Evolutionary conservation across 306 rosid genomes (phyloP).

Genomic region (Adenanthera pavonina): DNA sequence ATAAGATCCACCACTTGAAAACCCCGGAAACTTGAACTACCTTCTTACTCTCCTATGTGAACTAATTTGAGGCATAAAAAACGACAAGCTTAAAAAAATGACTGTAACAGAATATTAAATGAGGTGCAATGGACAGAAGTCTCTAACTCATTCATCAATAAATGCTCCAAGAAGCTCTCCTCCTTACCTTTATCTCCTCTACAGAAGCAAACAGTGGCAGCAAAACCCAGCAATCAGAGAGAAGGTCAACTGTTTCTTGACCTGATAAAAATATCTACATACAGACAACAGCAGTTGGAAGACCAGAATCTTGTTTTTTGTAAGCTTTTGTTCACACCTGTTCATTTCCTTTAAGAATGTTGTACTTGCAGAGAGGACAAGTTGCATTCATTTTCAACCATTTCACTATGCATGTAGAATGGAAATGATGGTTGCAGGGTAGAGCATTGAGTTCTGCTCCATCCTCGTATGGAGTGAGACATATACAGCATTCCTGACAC

Average conservation of each 20-base stretch:
- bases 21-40: conserved; percentile 9
- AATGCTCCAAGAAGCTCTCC: conserved; percentile 39
- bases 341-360: conserved; percentile 84
- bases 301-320: conserved; percentile 17
- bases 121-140: conserved; percentile 30
- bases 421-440: conserved; percentile 98
- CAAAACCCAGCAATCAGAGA: conserved; percentile 39
- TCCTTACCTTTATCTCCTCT: conserved; percentile 48
- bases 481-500: conserved; percentile 94
- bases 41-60: conserved; percentile 2
- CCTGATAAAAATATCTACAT: conserved; percentile 49
- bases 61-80: neutral
- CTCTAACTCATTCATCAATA: conserved; percentile 41
- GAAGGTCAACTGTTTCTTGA: conserved; percentile 45
- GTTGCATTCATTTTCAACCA: conserved; percentile 99
- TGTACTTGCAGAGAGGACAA: conserved; percentile 97
- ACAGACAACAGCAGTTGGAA: conserved; percentile 35
- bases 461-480: conserved; percentile 85
- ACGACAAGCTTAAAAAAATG: conserved; percentile 21
- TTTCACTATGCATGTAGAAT: conserved; percentile 75
- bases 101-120: conserved; percentile 19
- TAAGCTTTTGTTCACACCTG: conserved; percentile 56
- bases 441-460: conserved; percentile 90
- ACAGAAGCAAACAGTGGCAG: conserved; percentile 36
- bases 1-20: neutral